Evolutionary conservation across 768 basidiomycete genomes (phyloP).

Genomic region (Boletus patriciae): DNA sequence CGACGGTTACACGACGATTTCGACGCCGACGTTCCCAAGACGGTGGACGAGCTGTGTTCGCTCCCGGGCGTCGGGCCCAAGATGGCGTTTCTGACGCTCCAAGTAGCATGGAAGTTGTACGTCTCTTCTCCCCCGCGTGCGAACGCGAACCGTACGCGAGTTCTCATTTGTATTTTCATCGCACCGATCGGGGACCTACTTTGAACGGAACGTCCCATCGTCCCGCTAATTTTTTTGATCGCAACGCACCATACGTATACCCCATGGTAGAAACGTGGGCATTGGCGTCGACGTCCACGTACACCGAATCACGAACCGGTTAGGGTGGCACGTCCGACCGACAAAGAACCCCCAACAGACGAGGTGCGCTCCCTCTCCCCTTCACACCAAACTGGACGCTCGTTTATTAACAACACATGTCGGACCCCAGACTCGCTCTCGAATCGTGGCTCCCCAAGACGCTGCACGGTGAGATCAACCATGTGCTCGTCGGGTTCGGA

Average conservation of each 20-base stretch:
- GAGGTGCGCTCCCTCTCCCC: slow-evolving; percentile 45
- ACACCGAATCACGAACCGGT: slow-evolving; percentile 88
- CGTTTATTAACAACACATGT: too few species aligned
- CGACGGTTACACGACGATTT: slow-evolving; percentile 68
- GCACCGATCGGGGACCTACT: too few species aligned
- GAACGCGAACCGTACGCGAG: neutral
- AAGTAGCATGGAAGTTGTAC: slow-evolving; percentile 82
- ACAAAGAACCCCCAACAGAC: slow-evolving; percentile 91
- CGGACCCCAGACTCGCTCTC: slow-evolving; percentile 56
- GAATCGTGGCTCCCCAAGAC: slow-evolving; percentile 83
- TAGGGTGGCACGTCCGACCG: slow-evolving; percentile 87
- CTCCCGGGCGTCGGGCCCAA: slow-evolving; percentile 94
- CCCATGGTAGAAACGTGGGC: slow-evolving; percentile 63
- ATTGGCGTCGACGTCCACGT: slow-evolving; percentile 98
- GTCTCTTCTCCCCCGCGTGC: slow-evolving; percentile 19
- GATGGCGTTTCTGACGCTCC: slow-evolving; percentile 88
- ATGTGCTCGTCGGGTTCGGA: slow-evolving; percentile 80
- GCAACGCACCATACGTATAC: neutral
- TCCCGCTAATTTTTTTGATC: too few species aligned
- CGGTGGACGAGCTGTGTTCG: slow-evolving; percentile 83
- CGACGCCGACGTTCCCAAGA: slow-evolving; percentile 83
- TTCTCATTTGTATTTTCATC: neutral
- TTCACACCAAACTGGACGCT: neutral
- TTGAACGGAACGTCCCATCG: too few species aligned
- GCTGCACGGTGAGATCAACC: slow-evolving; percentile 74